Percentiles rank a stretch among this genome's conserved stretches.
phyloP scores from a whole-genome alignment of 805 yeast genomes.

The Peterozyma xylosa region DNA sequence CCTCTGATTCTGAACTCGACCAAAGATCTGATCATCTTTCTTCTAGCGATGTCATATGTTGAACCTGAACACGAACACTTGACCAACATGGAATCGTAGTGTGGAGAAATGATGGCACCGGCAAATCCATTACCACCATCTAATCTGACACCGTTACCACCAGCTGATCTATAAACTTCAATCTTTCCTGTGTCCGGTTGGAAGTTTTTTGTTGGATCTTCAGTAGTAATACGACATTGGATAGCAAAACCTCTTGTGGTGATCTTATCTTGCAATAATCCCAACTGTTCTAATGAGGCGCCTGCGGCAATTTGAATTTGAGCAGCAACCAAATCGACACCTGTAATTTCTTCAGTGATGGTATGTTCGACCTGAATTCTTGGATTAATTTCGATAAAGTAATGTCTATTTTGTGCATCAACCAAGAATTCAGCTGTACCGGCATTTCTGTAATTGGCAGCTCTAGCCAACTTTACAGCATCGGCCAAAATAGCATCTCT shows the following conservation, averaged over 20 bases:
- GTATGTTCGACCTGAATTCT: constrained; percentile 98
- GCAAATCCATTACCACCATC: constrained; percentile 99
- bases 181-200: constrained; percentile 98
- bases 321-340: constrained; percentile 95
- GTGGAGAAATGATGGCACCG: constrained; percentile 94
- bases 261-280: constrained; percentile 88
- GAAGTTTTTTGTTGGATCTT: constrained; percentile 93
- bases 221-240: constrained; percentile 98
- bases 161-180: constrained; percentile 96
- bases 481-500: constrained; percentile 91
- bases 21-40: constrained; percentile 95
- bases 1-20: constrained; percentile 98
- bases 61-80: constrained; percentile 97
- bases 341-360: constrained; percentile 97
- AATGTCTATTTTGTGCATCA: constrained; percentile 88
- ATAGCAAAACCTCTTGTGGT: constrained; percentile 97
- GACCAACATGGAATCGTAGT: constrained; percentile 96
- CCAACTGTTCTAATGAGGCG: constrained; percentile 86
- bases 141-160: constrained; percentile 98
- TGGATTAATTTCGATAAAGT: constrained; percentile 97
- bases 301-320: constrained; percentile 99
- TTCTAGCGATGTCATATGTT: constrained; percentile 90
- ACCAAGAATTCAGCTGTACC: constrained; percentile 98
- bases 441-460: constrained; percentile 90
- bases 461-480: constrained; percentile 86